A percentile compares a stretch with the other conserved stretches of the same genome.
These are phyloP conservation scores for Colletotrichum somersetense DNA, from an alignment of 2,329 filamentous ascomycete species.

Conservation along the genomic window DNA sequence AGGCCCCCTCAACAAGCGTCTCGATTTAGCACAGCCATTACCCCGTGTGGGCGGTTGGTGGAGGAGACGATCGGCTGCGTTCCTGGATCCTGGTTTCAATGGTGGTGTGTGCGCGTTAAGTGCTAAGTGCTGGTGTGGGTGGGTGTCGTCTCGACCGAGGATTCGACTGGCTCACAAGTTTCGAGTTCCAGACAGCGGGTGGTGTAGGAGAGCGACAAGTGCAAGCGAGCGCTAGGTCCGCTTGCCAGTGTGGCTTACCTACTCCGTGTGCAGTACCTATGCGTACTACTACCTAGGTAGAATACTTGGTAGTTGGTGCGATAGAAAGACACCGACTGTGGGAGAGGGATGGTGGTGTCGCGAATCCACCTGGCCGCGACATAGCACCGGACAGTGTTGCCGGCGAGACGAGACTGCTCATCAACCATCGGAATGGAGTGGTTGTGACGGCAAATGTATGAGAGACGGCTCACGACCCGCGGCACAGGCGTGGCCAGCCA, in stretches of 20 bases:
- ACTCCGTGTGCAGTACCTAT: too few species aligned
- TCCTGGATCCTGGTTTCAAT: slow-evolving; percentile 34
- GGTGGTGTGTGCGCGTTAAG: slow-evolving; percentile 1
- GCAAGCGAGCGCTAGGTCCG: neutral
- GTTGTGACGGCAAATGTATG: slow-evolving; percentile 33
- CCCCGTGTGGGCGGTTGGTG: slow-evolving; percentile 30
- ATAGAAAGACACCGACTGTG: neutral
- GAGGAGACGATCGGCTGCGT: slow-evolving; percentile 23
- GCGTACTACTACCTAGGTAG: too few species aligned
- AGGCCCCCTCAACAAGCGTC: slow-evolving; percentile 19
- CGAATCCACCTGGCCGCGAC: slow-evolving; percentile 18
- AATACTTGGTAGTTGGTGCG: neutral
- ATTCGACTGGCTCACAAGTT: slow-evolving; percentile 30
- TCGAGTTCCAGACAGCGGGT: neutral
- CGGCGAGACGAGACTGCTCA: slow-evolving; percentile 23
- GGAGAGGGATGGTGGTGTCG: neutral
- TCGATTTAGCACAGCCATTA: slow-evolving; percentile 37
- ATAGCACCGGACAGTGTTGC: slow-evolving; percentile 5
- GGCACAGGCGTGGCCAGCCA: neutral
- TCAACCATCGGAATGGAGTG: slow-evolving; percentile 15
- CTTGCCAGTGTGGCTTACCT: neutral
- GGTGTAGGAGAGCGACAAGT: neutral
- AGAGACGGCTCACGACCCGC: slow-evolving; percentile 1
- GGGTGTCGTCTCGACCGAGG: neutral
- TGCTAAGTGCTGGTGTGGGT: neutral